Evolutionary conservation across 306 rosid genomes (phyloP), one percentile per base, ranked within the genome.

Genomic region (Amphicarpaea edgeworthii): DNA sequence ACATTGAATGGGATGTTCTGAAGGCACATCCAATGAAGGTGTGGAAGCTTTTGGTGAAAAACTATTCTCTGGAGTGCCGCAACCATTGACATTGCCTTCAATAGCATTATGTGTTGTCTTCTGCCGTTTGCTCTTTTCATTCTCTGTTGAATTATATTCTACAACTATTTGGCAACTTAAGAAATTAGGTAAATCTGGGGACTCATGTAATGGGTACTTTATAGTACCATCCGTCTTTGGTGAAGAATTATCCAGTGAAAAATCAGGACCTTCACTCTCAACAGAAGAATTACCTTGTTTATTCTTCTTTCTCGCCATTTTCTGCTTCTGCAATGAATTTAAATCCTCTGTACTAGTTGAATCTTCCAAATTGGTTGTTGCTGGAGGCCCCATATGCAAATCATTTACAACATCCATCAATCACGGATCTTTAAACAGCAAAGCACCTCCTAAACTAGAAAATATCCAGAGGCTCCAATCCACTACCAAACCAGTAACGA

Each of bases 1-100:
- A 67, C 41, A 26, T 72, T 76, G 67, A 54, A 61, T 72, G n/a
- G 69, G 50, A 83, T 66, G 80, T 69, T 68, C 68, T 3, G 72
- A 24, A 53, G 82, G 69, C 59, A 69, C 69, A 77, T 65, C 70
- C 6, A 57, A 45, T 51, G 76, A 78, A 17, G 68, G 73, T 23
- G 50, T 16, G 49, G 51, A 70, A 73, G 42, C 12, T 70, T 86
- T 71, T 40, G 59, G 30, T 30, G 50, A 80, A 42, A 77, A 75
- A 24, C 17, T 42, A 67, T 59, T 75, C 28, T 60, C 77, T 28
- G 77, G 80, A 69, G 19, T 15, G 64, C 49, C 61, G 66, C 75
- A 57, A 66, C 40, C 68, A 45, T 47, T 72, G 45, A 64, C 68
- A 62, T 54, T 78, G 73, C 47, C 79, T 78, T 81, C 61, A 51